A percentile compares a stretch with the other conserved stretches of the same genome.
Evolutionary conservation across 78 protist genomes (phyloP).

Genomic region (Diacronema lutheri): DNA sequence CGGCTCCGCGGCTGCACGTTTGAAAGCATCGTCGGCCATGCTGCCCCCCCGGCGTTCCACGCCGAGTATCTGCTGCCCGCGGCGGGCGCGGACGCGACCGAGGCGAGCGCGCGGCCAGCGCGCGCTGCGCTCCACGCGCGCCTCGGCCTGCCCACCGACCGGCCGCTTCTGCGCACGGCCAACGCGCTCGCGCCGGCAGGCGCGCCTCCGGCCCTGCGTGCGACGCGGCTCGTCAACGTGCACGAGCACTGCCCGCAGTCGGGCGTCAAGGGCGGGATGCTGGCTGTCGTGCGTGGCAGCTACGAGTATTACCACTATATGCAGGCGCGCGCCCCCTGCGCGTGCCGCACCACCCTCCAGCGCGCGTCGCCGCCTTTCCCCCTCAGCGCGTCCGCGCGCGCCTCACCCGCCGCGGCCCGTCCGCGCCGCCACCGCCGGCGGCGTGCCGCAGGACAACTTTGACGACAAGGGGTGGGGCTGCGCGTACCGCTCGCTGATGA

Average conservation of each 20-base stretch:
- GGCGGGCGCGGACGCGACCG: neutral
- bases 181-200: neutral
- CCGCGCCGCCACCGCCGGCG: neutral
- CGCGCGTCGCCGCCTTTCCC: too few relatives aligned
- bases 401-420: too few relatives aligned
- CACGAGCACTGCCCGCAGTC: neutral
- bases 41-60: too few relatives aligned
- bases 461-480: conserved; percentile 84
- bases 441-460: neutral
- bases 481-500: conserved; percentile 82
- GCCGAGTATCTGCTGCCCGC: neutral
- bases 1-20: too few relatives aligned
- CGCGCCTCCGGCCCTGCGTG: neutral
- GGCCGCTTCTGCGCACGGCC: conserved; percentile 3
- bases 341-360: too few relatives aligned
- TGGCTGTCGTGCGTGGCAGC: neutral
- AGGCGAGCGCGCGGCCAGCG: neutral
- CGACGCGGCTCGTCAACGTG: neutral
- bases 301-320: conserved; percentile 21
- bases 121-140: neutral
- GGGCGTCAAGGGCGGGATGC: neutral
- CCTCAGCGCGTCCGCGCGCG: too few relatives aligned
- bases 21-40: too few relatives aligned
- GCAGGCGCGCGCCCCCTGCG: neutral
- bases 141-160: neutral